These are phyloP conservation scores for Amylostereum areolatum DNA, from an alignment of 1,284 basidiomycete genomes.

Conservation along the genomic window DNA sequence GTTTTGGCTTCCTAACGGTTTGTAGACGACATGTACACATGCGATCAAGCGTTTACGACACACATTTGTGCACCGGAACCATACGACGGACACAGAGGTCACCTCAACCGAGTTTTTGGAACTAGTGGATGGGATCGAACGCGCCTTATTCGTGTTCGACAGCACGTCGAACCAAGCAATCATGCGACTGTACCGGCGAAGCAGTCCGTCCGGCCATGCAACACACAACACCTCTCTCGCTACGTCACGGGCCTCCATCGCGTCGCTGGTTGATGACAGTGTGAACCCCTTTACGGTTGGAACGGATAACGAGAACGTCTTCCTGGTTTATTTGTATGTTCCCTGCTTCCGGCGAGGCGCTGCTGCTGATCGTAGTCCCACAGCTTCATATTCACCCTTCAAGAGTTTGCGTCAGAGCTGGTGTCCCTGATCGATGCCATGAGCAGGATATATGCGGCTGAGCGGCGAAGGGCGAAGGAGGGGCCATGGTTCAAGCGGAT, in stretches of 20 bases:
- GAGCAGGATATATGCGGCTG: constrained; percentile 62
- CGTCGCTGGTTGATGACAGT: constrained; percentile 26
- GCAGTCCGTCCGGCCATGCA: not conserved
- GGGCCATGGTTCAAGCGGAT: constrained; percentile 35
- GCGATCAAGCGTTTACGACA: constrained; percentile 59
- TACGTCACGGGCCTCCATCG: constrained; percentile 24
- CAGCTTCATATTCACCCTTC: constrained; percentile 90
- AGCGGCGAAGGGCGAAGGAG: constrained; percentile 40
- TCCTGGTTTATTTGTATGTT: constrained; percentile 86
- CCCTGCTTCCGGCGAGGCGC: not conserved
- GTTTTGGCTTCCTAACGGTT: not conserved
- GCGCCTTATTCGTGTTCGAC: constrained; percentile 70
- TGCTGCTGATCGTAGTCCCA: not conserved
- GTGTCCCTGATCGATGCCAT: constrained; percentile 79
- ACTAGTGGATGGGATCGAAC: constrained; percentile 62
- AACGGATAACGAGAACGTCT: constrained; percentile 60
- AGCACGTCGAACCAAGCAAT: constrained; percentile 80
- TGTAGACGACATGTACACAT: constrained; percentile 51
- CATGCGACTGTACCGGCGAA: constrained; percentile 62
- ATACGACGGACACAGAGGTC: constrained; percentile 24
- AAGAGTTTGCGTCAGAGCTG: constrained; percentile 85
- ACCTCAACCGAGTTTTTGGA: constrained; percentile 53
- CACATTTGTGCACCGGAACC: constrained; percentile 43
- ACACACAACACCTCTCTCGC: constrained; percentile 32
- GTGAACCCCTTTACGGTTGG: constrained; percentile 32